A percentile compares a stretch with the other conserved stretches of the same genome.
These are phyloP conservation scores for Vigna hirtella DNA, from an alignment of 306 rosid genomes.

Conservation along the genomic window DNA sequence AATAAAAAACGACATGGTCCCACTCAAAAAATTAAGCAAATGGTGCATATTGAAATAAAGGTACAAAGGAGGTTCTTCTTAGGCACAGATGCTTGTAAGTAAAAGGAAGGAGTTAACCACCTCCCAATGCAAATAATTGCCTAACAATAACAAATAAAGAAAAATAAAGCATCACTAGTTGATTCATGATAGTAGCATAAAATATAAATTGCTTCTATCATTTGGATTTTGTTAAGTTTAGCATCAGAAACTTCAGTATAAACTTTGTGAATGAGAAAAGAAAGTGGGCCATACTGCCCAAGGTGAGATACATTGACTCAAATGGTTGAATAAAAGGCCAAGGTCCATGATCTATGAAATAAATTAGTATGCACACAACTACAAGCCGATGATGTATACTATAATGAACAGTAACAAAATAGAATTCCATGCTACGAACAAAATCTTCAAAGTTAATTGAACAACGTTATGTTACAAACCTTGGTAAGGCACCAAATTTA, in stretches of 20 bases:
- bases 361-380: background rate
- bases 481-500: constrained; percentile 85
- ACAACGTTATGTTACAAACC: constrained; percentile 56
- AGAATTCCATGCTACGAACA: constrained; percentile 6
- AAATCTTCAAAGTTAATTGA: constrained; percentile 10
- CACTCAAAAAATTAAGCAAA: no score
- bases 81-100: no score
- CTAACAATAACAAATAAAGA: background rate
- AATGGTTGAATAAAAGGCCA: background rate
- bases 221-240: background rate
- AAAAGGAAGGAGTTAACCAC: no score
- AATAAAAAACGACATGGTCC: no score
- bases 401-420: background rate
- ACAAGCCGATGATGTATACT: background rate
- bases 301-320: background rate
- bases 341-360: constrained; percentile 21
- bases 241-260: background rate
- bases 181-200: background rate
- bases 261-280: background rate
- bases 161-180: background rate
- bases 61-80: no score
- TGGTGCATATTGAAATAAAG: no score
- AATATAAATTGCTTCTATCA: background rate
- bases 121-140: no score
- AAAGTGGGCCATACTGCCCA: background rate